phyloP scores from a whole-genome alignment of 2,329 filamentous ascomycete genomes.

The Aspergillus pseudotamarii region DNA sequence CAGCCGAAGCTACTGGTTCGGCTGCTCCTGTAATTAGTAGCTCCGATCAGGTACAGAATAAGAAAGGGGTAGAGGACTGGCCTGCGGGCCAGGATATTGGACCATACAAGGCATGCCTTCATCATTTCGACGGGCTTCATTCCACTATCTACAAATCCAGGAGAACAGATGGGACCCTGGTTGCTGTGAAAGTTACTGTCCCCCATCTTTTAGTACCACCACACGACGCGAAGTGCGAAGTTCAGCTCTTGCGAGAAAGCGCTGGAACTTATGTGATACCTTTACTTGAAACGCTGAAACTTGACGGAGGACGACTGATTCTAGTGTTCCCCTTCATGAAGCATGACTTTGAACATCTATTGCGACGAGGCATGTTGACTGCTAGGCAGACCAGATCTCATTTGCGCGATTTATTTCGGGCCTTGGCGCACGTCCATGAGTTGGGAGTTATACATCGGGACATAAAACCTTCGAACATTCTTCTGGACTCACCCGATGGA shows the following conservation, averaged over 20 bases:
- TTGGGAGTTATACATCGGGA: slow-evolving; percentile 87
- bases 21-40: slow-evolving; percentile 26
- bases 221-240: slow-evolving; percentile 80
- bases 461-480: slow-evolving; percentile 87
- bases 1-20: slow-evolving; percentile 29
- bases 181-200: slow-evolving; percentile 85
- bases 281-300: slow-evolving; percentile 70
- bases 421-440: slow-evolving; percentile 70
- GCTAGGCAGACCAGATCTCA: slow-evolving; percentile 48
- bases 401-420: slow-evolving; percentile 71
- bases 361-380: slow-evolving; percentile 53
- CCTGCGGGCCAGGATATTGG: slow-evolving; percentile 52
- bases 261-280: slow-evolving; percentile 63
- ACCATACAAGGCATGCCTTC: slow-evolving; percentile 58
- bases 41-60: slow-evolving; percentile 24
- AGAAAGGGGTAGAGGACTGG: slow-evolving; percentile 26
- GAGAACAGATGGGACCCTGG: slow-evolving; percentile 44
- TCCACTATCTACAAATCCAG: slow-evolving; percentile 78
- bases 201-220: slow-evolving; percentile 73
- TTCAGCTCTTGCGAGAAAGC: slow-evolving; percentile 68
- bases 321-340: slow-evolving; percentile 85
- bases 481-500: slow-evolving; percentile 68
- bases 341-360: slow-evolving; percentile 69
- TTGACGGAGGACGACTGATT: slow-evolving; percentile 72
- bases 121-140: slow-evolving; percentile 70